Base-by-base conservation (phyloP, 352 stramenopile species). In the Globisporangium iwayamae region DNA sequence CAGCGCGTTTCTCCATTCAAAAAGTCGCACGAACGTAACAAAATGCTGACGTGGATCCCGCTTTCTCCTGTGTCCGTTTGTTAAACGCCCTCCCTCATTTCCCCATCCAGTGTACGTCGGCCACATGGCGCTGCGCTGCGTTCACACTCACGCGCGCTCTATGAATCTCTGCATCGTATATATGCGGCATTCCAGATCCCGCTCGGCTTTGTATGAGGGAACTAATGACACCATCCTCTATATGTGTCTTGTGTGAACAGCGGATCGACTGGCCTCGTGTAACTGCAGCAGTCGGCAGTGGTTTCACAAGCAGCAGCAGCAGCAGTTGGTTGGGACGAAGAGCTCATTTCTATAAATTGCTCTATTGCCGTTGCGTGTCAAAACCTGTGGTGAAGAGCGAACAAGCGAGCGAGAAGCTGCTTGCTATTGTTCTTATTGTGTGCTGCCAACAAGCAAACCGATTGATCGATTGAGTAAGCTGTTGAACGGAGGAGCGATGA, bases 211-310 rank as follows among this genome's bases (percentile, higher is more conserved):
- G 18, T 25, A 4, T 7, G 8, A 22, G 1, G 14, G 22, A 13
- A 39, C 28, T 56, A 41, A 56, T 25, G 3, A 10, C 38, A 43
- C 9, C 39, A 6, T 8, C 14, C 25, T 16, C 2, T 20, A 1
- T 39, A 4, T 41, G 28, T 18, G 6, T 14, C 3, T 55, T 18
- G 16, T 53, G 47, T 36, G 14, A 22, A 54, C 22, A 32, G 10
- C 52, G 22, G 11, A 25, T 6, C 7, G 5, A 16, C 4, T 14
- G 30, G n/a, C 16, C 13, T 56, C 50, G 34, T 25, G 56, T n/a
- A 62, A 62, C 56, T 62, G 56, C 56, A 54, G 56, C 56, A 62
- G 56, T 62, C 25, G 56, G 56, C 10, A 43, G 56, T 62, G 56
- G 56, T 62, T 62, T 62, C 56, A 46, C 41, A 56, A 11, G 32